Evolutionary conservation across 805 yeast species (phyloP).

Genomic region (Saturnispora kantuleensis): DNA sequence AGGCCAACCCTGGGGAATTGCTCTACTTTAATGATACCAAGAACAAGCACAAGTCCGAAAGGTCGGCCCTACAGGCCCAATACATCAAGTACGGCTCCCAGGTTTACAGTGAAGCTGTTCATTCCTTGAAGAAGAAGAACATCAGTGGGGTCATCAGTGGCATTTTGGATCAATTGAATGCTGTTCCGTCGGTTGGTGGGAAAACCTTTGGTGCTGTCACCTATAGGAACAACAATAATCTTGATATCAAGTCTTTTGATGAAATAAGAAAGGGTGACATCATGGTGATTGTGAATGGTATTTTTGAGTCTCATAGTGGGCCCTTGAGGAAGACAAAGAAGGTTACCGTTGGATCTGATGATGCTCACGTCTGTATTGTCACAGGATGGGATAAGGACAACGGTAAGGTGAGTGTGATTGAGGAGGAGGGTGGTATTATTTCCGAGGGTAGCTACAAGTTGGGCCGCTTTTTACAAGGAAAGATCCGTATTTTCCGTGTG

Average conservation of each 20-base stretch:
- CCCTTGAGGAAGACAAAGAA: conserved; percentile 22
- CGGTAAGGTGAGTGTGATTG: conserved; percentile 60
- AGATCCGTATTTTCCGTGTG: conserved; percentile 67
- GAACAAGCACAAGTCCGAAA: conserved; percentile 38
- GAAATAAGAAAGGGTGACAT: conserved; percentile 80
- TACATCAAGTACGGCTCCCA: conserved; percentile 42
- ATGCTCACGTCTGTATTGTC: conserved; percentile 52
- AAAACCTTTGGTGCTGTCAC: conserved; percentile 68
- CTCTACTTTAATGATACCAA: conserved; percentile 29
- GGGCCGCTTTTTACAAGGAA: conserved; percentile 69
- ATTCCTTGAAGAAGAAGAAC: conserved; percentile 19
- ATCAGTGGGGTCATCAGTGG: conserved; percentile 27
- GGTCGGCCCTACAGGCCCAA: conserved; percentile 33
- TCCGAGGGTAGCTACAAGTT: conserved; percentile 55
- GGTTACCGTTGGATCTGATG: conserved; percentile 45
- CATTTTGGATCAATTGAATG: conserved; percentile 30
- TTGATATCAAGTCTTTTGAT: conserved; percentile 41
- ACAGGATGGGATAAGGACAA: conserved; percentile 67
- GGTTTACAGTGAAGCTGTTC: conserved; percentile 37
- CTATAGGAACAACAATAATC: conserved; percentile 46
- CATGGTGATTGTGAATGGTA: conserved; percentile 63
- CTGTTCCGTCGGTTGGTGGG: conserved; percentile 40
- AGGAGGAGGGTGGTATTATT: conserved; percentile 41
- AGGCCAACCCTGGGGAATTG: conserved; percentile 42
- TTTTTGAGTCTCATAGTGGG: conserved; percentile 57